Evolutionary conservation across 1,139 yeast species (phyloP), one percentile per base, ranked within the genome.

Genomic region (Yamadazyma atmosphaerica): DNA sequence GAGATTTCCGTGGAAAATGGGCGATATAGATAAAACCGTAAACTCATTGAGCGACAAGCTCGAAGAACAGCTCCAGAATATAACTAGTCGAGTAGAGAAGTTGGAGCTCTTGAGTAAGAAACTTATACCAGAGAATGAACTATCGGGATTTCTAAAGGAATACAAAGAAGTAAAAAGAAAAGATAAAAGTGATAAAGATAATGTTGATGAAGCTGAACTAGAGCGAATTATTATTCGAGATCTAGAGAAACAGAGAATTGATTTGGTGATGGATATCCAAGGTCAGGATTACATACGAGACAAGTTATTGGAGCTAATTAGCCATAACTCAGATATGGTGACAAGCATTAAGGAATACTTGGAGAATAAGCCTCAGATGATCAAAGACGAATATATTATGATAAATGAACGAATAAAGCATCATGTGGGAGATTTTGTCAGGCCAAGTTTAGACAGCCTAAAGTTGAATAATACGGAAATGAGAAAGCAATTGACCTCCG

Each of bases 221-320:
- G 33, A 30, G n/a, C 8, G 16, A 8, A 9, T 16, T 16, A 33
- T 41, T 15, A 40, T 49, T 4, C 42, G 39, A 19, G 33, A 44
- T 17, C 50, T 74, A 17, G 72, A 73, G 40, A 48, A 49, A 19
- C 65, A 66, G 41, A 53, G 79, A 33, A 40, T 72, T 4, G 54
- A 53, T 11, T 44, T 72, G 24, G 55, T 74, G 6, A 60, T 71
- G 68, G 72, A 67, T 24, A 54, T 76, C 2, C 79, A 74, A 47
- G 57, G 66, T 35, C 74, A 73, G 39, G 77, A 72, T 32, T 68
- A 52, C 40, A 37, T 71, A 1, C 43, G 61, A 1, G 60, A 51
- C 12, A 68, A 65, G 45, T 51, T 74, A 41, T 37, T 46, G n/a
- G 67, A 62, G 22, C 43, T 73, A 19, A 51, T 72, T 2, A 52